These are phyloP conservation scores for Adansonia rubrostipa DNA, from an alignment of 441 rosid species.

Conservation along the genomic window DNA sequence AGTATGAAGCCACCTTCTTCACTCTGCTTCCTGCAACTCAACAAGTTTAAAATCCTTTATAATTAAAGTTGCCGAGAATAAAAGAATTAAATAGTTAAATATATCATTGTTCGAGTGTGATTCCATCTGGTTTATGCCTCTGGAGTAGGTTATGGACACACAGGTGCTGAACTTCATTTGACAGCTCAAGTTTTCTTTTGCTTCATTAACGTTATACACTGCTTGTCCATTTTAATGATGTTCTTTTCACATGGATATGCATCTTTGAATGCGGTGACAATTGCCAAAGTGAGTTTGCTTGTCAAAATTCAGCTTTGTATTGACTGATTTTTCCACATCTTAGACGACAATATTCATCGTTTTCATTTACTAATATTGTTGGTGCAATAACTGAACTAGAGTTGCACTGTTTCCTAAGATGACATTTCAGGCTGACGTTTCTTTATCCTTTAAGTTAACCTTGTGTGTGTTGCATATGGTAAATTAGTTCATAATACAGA, in stretches of 20 bases:
- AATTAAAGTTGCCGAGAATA: background rate
- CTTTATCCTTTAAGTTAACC: constrained; percentile 7
- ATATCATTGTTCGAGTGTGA: background rate
- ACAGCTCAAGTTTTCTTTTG: constrained; percentile 8
- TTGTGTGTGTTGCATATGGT: background rate
- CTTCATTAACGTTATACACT: background rate
- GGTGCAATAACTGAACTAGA: constrained; percentile 3
- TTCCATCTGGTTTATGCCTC: background rate
- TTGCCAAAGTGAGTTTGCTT: background rate
- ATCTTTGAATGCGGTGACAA: background rate
- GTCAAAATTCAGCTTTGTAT: background rate
- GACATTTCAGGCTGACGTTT: background rate
- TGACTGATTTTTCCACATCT: background rate
- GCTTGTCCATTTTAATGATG: background rate
- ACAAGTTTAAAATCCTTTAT: background rate
- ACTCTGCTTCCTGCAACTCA: background rate
- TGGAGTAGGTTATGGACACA: background rate
- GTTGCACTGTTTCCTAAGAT: background rate
- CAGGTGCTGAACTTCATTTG: background rate
- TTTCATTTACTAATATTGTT: background rate
- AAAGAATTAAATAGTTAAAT: background rate
- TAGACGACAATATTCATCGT: background rate
- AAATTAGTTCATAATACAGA: background rate
- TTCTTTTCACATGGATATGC: background rate
- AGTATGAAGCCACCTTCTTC: background rate